Base-by-base conservation (phyloP, 176 grass and related monocot species). In the Hsuehochloa calcarea region DNA sequence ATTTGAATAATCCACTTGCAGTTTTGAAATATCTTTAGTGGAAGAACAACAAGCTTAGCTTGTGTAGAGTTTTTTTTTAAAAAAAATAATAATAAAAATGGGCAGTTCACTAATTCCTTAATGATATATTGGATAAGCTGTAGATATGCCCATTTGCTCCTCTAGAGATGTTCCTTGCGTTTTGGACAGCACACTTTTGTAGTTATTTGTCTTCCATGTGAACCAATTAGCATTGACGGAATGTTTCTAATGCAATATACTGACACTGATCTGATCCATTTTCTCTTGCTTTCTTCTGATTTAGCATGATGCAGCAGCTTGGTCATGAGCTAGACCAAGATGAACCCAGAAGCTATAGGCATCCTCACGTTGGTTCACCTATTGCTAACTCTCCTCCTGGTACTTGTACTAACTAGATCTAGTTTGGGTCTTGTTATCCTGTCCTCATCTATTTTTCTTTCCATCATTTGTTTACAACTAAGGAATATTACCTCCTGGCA, bases 371-470 rank as follows among this genome's bases (percentile, higher is more conserved):
- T 74, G 88, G 93, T 74, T 99, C 97, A 65, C 93, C 93, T 88
- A 80, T 99, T 61, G 80, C 88, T 59, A 96, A 88, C 76, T 99
- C 97, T 86, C 93, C 97, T 84, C 92, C 97, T 77, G 97, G 97
- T 99, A 92, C 38, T 64, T 70, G 58, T 74, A 68, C 78, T 80
- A 52, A 68, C 78, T 80, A 52, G 62, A 81, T 41, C 15, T 52
- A 79, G 25, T 65, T 86, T 50, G 31, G 37, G 29, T 65, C 63
- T 65, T 72, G 17, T 82, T 80, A 72, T 22, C 39, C 41, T 62
- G 6, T 4, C 56, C 19, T 64, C 31, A 65, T 74, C 25, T 78
- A 60, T 22, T 80, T 74, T 79, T 26, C 12, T 70, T 9, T 14
- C 34, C 29, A 73, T 25, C 14, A 77, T 51, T 55, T 70, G 65